Evolutionary conservation across 208 protist genomes (phyloP).

Genomic region (Trypanosoma melophagium): DNA sequence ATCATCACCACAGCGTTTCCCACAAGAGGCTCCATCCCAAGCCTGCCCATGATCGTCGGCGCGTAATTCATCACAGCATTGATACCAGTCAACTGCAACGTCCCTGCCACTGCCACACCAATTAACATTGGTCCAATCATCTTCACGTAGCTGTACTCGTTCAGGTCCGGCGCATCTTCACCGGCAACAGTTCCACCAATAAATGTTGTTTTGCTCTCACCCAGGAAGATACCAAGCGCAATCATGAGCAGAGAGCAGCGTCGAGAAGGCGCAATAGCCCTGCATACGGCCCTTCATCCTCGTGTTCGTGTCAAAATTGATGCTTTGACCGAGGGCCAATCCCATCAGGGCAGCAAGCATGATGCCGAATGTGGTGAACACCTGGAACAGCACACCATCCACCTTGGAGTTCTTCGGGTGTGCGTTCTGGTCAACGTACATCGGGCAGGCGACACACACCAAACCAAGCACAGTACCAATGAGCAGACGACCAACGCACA

Average conservation of each 20-base stretch:
- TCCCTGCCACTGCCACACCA: slow-evolving; percentile 46
- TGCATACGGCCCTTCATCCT: slow-evolving; percentile 64
- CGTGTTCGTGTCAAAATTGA: slow-evolving; percentile 39
- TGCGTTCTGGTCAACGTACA: slow-evolving; percentile 77
- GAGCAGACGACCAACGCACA: slow-evolving; percentile 64
- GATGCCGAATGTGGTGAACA: slow-evolving; percentile 84
- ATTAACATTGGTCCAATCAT: slow-evolving; percentile 56
- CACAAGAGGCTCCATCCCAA: slow-evolving; percentile 61
- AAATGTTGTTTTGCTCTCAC: slow-evolving; percentile 12
- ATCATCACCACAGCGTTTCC: slow-evolving; percentile 85
- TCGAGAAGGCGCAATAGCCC: slow-evolving; percentile 62
- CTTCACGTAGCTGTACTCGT: slow-evolving; percentile 51
- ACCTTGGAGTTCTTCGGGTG: slow-evolving; percentile 50
- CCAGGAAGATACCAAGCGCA: slow-evolving; percentile 40
- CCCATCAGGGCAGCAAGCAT: slow-evolving; percentile 70
- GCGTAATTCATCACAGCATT: slow-evolving; percentile 90
- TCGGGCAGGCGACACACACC: slow-evolving; percentile 56
- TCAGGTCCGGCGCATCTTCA: slow-evolving; percentile 29
- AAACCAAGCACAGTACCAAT: slow-evolving; percentile 73
- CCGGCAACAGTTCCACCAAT: slow-evolving; percentile 20
- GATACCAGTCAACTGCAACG: slow-evolving; percentile 83
- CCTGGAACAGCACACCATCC: slow-evolving; percentile 76
- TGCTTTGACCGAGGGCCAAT: slow-evolving; percentile 53
- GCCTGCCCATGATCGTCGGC: slow-evolving; percentile 67
- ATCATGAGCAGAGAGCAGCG: slow-evolving; percentile 50